Evolutionary conservation across 345 rosid genomes (phyloP).

Genomic region (Eucalyptus cloeziana): DNA sequence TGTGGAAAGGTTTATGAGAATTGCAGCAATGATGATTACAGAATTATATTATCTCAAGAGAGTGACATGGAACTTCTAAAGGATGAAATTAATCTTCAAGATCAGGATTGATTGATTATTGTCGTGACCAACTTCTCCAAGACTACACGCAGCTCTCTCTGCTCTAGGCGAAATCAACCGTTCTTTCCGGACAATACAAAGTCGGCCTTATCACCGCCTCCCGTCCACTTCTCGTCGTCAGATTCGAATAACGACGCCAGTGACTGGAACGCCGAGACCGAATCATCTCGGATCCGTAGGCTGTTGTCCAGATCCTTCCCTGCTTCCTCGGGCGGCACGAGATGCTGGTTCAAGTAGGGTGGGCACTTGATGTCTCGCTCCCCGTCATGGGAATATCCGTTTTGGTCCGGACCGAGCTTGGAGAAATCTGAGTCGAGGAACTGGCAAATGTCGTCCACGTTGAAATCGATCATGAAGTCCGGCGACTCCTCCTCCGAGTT

Average conservation of each 20-base stretch:
- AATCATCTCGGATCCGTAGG: neutral
- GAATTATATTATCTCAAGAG: neutral
- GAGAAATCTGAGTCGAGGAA: conserved; percentile 7
- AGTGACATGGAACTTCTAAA: neutral
- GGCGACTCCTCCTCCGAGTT: neutral
- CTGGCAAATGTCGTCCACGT: conserved; percentile 15
- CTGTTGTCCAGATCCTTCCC: neutral
- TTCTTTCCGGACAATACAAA: neutral
- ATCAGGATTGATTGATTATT: neutral
- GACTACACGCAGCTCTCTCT: neutral
- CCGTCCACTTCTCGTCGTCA: neutral
- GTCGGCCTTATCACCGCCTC: neutral
- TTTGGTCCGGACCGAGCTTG: neutral
- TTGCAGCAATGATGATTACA: neutral
- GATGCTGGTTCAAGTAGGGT: neutral
- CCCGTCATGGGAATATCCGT: neutral
- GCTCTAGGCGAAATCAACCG: neutral
- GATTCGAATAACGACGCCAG: neutral
- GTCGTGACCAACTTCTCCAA: neutral
- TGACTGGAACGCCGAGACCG: neutral
- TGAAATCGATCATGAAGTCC: neutral
- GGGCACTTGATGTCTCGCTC: neutral
- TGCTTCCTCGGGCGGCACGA: neutral
- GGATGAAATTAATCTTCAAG: neutral
- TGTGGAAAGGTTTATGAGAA: neutral